Base-by-base conservation (phyloP, 2,329 filamentous ascomycete genomes). In the Botrytis fabae region DNA sequence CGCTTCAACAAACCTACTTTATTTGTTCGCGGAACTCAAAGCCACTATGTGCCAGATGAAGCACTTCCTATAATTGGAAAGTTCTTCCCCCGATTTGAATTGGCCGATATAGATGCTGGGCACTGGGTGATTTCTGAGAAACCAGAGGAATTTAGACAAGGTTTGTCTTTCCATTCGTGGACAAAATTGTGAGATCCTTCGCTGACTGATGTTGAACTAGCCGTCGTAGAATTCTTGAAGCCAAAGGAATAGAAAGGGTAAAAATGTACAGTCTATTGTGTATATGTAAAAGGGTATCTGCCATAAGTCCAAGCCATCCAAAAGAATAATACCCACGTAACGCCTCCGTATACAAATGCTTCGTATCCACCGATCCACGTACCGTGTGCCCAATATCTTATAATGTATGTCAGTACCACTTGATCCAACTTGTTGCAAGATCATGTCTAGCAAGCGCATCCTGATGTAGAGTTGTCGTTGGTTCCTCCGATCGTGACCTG, bases 91-190 rank as follows among this genome's bases (percentile, higher is more conserved):
- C 85, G 86, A 38, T 97, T 96, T 79, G 84, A 89, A 80, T 79
- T 96, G 44, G 88, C 86, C 66, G 92, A 95, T 82, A 84, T 97
- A 46, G 91, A 96, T 54, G 88, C 91, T 14, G 94, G 94, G 0
- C 94, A 97, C 81, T 97, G 94, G 94, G 85, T 97, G 8, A 94
- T 95, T 75, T 93, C 92, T n/a, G 94, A 97, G 84, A 91, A 94
- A 78, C 93, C 94, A 0, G 90, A 94, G 79, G 90, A 86, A 16
- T 97, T 97, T 77, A 89, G 91, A 80, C 84, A 88, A 85, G 91
- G 93, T 94, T 81, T 81, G 87, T 80, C 62, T 73, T 57, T 35
- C 44, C 20, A 38, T 42, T 64, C 6, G 22, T 48, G 10, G 2
- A 16, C 38, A 20, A n/a, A 28, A 66, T 3, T 40, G 25, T 32